Base-by-base conservation (phyloP, 169 alveolate genomes). In the Plasmodium knowlesi region DNA sequence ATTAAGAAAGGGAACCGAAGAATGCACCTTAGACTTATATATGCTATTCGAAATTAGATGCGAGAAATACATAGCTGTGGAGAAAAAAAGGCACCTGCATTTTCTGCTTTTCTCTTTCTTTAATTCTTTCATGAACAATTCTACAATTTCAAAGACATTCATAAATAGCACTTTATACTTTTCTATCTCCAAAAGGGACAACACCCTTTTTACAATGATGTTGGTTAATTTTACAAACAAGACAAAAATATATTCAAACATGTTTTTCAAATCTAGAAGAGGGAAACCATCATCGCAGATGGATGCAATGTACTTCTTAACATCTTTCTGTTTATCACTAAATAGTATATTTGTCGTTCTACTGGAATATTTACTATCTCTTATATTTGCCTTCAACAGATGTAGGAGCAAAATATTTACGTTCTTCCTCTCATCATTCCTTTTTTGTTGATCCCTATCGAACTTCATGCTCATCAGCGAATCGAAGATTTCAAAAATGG, bases 111-210 rank as follows among this genome's bases (percentile, higher is more conserved):
- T 89, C 71, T 89, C 94, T 41, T 89, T 50, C 67, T 79, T 80
- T 89, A 89, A 89, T 89, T 89, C 94, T 3, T 80, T 79, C 81
- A 89, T 57, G 79, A 57, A 89, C 8, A 89, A 6, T 67, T 89
- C 94, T 22, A 89, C 10, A 57, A 89, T 67, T 16, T 70, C 83
- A 28, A 61, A 89, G 12, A 89, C 80, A 54, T 80, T 89, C 91
- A 79, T 80, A 89, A 89, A 89, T 34, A 80, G 32, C 50, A 3
- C 53, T 57, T 78, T 89, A 73, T 79, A 89, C 37, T 89, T 89
- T 57, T 89, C 94, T 32, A 89, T 89, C 19, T 78, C 28, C 72
- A 79, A 80, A 32, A 32, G 34, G 34, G 46, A 81, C 39, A 54
- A 53, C 28, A 70, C 94, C 54, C 79, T 79, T 79, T 71, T 79